phyloP scores from a whole-genome alignment of 2,329 filamentous ascomycete species.

The Ustilaginoidea virens region DNA sequence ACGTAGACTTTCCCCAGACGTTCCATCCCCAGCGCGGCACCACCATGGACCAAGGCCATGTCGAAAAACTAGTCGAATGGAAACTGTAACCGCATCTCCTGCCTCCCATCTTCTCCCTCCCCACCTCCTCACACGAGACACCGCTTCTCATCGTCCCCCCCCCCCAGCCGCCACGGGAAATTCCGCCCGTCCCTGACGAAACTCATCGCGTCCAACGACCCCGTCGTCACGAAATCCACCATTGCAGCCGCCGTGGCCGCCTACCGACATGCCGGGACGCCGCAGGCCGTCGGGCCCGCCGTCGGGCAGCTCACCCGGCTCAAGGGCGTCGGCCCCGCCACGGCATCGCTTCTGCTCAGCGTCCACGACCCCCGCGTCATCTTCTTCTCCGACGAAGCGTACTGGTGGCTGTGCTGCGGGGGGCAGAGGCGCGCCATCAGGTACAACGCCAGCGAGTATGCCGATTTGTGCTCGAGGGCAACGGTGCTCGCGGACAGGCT shows the following conservation, averaged over 20 bases:
- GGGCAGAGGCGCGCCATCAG: conserved; percentile 39
- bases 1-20: no score
- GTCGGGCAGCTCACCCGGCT: conserved; percentile 41
- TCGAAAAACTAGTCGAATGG: conserved; percentile 51
- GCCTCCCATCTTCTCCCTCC: no score
- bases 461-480: conserved; percentile 30
- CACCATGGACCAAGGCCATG: conserved; percentile 38
- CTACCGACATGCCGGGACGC: conserved; percentile 26
- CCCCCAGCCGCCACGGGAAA: conserved; percentile 39
- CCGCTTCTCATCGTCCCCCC: not conserved
- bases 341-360: conserved; percentile 57
- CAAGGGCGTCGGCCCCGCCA: conserved; percentile 67
- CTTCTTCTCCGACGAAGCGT: conserved; percentile 73
- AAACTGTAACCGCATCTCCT: no score
- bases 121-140: no score
- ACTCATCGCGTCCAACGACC: conserved; percentile 45
- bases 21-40: conserved; percentile 14
- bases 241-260: conserved; percentile 35
- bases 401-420: conserved; percentile 49
- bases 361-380: conserved; percentile 46
- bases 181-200: conserved; percentile 47
- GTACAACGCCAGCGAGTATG: conserved; percentile 57
- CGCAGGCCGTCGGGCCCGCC: conserved; percentile 20
- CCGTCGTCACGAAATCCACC: conserved; percentile 25
- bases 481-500: conserved; percentile 30